Conservation (phyloP, 805 yeast genomes). For the Lachancea lanzarotensis region DNA sequence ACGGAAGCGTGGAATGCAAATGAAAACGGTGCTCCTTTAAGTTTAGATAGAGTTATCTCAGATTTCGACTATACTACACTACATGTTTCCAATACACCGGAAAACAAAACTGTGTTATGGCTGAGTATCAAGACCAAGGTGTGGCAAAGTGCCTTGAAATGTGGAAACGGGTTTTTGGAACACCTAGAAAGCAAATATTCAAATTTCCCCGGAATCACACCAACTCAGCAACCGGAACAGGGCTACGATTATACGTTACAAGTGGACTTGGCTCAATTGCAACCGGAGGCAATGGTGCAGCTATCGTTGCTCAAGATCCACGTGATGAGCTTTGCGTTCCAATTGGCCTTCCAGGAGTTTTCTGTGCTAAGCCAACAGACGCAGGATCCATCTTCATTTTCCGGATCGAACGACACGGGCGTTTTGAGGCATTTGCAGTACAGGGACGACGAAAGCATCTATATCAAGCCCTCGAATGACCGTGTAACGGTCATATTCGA, state of each 20-base stretch:
- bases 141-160: conserved; percentile 24
- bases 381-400: conserved; percentile 7
- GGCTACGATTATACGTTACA: conserved; percentile 78
- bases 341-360: conserved; percentile 74
- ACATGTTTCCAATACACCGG: conserved; percentile 74
- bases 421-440: conserved; percentile 51
- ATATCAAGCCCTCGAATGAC: conserved; percentile 85
- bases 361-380: conserved; percentile 48
- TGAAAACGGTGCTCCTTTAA: conserved; percentile 23
- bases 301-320: conserved; percentile 76
- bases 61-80: conserved; percentile 96
- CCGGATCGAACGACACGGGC: conserved; percentile 20
- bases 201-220: conserved; percentile 17
- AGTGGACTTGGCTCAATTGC: conserved; percentile 56
- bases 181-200: conserved; percentile 20
- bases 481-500: conserved; percentile 95
- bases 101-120: conserved; percentile 43
- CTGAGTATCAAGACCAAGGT: conserved; percentile 31
- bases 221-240: conserved; percentile 41
- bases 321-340: conserved; percentile 89
- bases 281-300: conserved; percentile 48
- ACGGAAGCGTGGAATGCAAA: conserved; percentile 44
- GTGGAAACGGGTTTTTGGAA: conserved; percentile 16
- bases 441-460: conserved; percentile 90
- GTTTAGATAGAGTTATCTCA: conserved; percentile 78